Evolutionary conservation across 2,329 filamentous ascomycete species (phyloP), one percentile per base, ranked within the genome.

Genomic region (Davidsoniella virescens): DNA sequence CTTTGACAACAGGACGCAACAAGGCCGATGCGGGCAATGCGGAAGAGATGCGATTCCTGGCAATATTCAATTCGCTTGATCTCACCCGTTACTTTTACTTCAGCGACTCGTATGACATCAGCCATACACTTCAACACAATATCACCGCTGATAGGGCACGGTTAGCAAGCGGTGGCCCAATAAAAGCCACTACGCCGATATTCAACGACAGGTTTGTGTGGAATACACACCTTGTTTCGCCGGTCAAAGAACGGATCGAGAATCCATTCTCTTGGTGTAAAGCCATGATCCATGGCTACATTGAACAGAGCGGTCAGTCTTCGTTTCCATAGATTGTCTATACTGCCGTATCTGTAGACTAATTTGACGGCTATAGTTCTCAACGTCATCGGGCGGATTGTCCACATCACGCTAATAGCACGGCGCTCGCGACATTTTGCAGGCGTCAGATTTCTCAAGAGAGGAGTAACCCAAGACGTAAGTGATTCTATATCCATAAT

Each of bases 161-260:
- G 2, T 65, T 94, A 46, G 73, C 77, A 26, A 70, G 79, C 54
- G 42, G 47, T 14, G 29, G n/a, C 14, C 14, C 37, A 4, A 23
- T 14, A 25, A 3, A 29, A 5, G 17, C 42, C 20, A 49, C 23
- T 49, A 42, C 87, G 8, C 29, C 29, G 12, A 9, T 9, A 57
- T 83, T 83, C 61, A 94, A 95, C 59, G 78, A 83, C 38, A 98
- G 98, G 92, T 98, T 98, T 61, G 84, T 96, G 2, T 98, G 92
- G 92, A 98, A 98, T 58, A 78, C 85, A 57, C 84, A 95, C 63
- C 72, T 98, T 4, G 72, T 98, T 16, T 72, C 82, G 53, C 88
- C 92, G 0, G 87, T 83, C 0, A 70, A 75, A 10, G 66, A 70
- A 16, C 74, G 73, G 5, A 68, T 98, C 38, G 82, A 82, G 55